Evolutionary conservation across 2,329 filamentous ascomycete species (phyloP), one percentile per base, ranked within the genome.

Genomic region (Colletotrichum costaricense): DNA sequence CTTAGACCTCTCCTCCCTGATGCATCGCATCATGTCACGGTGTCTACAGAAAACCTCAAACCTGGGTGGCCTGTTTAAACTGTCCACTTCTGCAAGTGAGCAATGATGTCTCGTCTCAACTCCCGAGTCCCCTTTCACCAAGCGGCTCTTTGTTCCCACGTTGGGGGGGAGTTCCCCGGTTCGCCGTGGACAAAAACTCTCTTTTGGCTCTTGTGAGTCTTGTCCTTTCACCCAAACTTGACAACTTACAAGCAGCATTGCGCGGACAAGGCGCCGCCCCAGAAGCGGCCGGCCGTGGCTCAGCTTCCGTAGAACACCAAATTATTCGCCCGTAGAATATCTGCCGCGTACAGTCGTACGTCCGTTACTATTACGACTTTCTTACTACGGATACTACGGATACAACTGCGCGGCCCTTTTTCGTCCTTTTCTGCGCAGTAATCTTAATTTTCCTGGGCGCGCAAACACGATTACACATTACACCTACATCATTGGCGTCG

Each of bases 61-160:
- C 42, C 42, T n/a, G 42, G 42, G 42, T 49, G 42, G 42, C 42
- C 42, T 49, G 58, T 46, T 35, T 19, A 46, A 16, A 35, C 58
- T 60, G 63, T 30, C 35, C 52, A 28, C 42, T 35, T 42, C 30
- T 55, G 33, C 46, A 35, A 26, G n/a, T 30, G 49, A 42, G 26
- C 59, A 63, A 24, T 22, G 19, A 46, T 46, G 42, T 46, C 60
- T 52, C 60, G 60, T 63, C 60, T 24, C 42, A 63, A 63, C 42
- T 63, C 42, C 35, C 38, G 42, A 52, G 60, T 33, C 22, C 49
- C 60, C 38, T 9, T 22, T 26, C 14, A 11, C 12, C n/a, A 26
- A 9, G 60, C 42, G 26, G 11, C 60, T 63, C 60, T 52, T 63
- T 63, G 60, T 63, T 38, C 60, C 46, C 26, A 19, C 49, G 28